Base-by-base conservation (phyloP, 2,329 filamentous ascomycete genomes). In the Penicillium oxalicum region DNA sequence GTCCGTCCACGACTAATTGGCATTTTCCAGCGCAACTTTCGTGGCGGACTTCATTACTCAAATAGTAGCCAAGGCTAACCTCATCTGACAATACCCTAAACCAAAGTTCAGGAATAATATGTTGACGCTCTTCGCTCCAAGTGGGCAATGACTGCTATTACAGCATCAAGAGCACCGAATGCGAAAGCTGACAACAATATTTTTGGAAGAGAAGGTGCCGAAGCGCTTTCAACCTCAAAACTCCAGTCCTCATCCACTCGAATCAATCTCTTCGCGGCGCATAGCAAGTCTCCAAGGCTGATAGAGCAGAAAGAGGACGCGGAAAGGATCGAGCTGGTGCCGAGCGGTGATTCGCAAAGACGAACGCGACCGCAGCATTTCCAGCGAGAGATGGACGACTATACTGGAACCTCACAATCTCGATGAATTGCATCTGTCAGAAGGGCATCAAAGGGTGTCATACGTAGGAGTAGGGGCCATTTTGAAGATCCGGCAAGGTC, bases 341-440 rank as follows among this genome's bases (percentile, higher is more conserved):
- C 71, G 62, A 72, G 70, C 64, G 58, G 63, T 61, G 57, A 52
- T 60, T 55, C 54, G 54, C 55, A 55, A 64, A 11, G 35, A 9
- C 12, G 43, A 53, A 24, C 40, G 50, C 34, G 36, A 45, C 63
- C 63, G 62, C 61, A 70, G 71, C 72, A 71, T 74, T 70, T 79
- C 84, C 83, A 89, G 86, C 83, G 82, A 44, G 42, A 88, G 83
- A 74, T 86, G 83, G 83, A 88, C 86, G 82, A 87, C 85, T 88
- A 88, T 86, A 74, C 69, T 83, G 82, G 77, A 74, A 70, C 76
- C 76, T 76, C 74, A 77, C 73, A 69, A 62, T 53, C 66, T 62
- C 61, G 55, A 59, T 48, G 53, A 48, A 61, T 59, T 61, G 61
- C 56, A 66, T 68, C 64, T 69, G 58, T 57, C 50, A 54, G 55